Base-by-base conservation (phyloP, 2,329 filamentous ascomycete species). In the Fusarium redolens region DNA sequence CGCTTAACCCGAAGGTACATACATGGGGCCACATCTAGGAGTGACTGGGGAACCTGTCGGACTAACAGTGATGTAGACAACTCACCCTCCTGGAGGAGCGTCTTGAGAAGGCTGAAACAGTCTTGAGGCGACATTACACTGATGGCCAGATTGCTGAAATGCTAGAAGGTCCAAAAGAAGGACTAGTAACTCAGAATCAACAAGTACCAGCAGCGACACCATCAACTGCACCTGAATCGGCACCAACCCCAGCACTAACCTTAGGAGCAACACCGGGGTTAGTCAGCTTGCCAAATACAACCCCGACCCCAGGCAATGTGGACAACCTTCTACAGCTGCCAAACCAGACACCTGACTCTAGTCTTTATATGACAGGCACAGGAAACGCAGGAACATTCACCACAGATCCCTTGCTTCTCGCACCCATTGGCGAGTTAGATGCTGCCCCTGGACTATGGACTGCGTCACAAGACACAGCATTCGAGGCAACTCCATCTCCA, bases 11-110 rank as follows among this genome's bases (percentile, higher is more conserved):
- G 69, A 68, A 71, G 68, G 69, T 71, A 70, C 18, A 40, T 15
- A 11, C 11, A 13, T 41, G 40, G 37, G 31, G 20, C 28, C 17
- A 31, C 43, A 9, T 22, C 25, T 9, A 22, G 22, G 25, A 54
- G 3, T 7, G 7, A 17, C 31, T 33, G 14, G 14, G n/a, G 18
- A 28, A n/a, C n/a, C 15, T 31, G 17, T 54, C 18, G 18, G 14
- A 55, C 68, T 69, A 55, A 72, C 58, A 38, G 14, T 43, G 10
- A 35, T 28, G 15, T 40, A 74, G 72, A 45, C 71, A 74, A 40
- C 61, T 74, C 20, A 74, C 72, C 7, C 69, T 74, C 15, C 30
- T 74, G 3, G 72, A 74, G 55, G 72, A 74, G 41, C 68, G 72
- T 3, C 65, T 74, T 4, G 72, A 74, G 51, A 74, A 69, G 38